A percentile compares a stretch with the other conserved stretches of the same genome.
These are phyloP conservation scores for Caryopteris hybrid DNA, from an alignment of 305 asterid species.

Conservation along the genomic window DNA sequence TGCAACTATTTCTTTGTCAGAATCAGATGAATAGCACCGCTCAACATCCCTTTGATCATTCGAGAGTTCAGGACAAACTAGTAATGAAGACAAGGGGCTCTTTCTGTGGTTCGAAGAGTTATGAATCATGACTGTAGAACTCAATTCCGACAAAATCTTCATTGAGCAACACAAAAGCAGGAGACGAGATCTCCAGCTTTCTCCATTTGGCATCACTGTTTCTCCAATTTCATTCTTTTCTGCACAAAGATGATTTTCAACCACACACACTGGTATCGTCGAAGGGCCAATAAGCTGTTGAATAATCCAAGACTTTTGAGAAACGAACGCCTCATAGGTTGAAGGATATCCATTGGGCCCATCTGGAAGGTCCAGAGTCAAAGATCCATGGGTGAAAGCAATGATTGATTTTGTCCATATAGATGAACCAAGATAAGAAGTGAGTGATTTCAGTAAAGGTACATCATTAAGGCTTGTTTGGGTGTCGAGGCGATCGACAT, in stretches of 20 bases:
- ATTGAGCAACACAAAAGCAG: constrained; percentile 60
- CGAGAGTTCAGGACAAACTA: constrained; percentile 33
- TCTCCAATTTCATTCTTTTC: constrained; percentile 28
- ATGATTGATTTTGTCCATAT: constrained; percentile 58
- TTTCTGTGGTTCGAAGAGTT: constrained; percentile 11
- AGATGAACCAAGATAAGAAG: constrained; percentile 62
- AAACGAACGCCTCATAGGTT: constrained; percentile 43
- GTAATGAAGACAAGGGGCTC: constrained; percentile 32
- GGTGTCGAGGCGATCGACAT: constrained; percentile 71
- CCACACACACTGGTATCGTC: constrained; percentile 44
- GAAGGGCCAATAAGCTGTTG: constrained; percentile 42
- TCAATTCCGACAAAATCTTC: constrained; percentile 53
- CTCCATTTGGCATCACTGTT: constrained; percentile 30
- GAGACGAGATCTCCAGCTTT: constrained; percentile 53
- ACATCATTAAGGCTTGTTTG: constrained; percentile 46
- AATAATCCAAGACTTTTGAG: constrained; percentile 34
- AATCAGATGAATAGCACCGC: constrained; percentile 21
- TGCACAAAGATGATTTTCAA: constrained; percentile 63
- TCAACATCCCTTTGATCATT: constrained; percentile 27
- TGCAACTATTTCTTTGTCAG: too few relatives aligned
- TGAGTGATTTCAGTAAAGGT: constrained; percentile 46
- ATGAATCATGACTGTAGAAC: constrained; percentile 25
- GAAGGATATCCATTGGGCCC: constrained; percentile 49
- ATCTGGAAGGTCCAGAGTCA: constrained; percentile 65
- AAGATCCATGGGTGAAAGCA: constrained; percentile 71